Percentiles rank a stretch among this genome's conserved stretches.
These are phyloP conservation scores for Plectosphaerella cucumerina DNA, from an alignment of 2,329 filamentous ascomycete species.

Conservation along the genomic window DNA sequence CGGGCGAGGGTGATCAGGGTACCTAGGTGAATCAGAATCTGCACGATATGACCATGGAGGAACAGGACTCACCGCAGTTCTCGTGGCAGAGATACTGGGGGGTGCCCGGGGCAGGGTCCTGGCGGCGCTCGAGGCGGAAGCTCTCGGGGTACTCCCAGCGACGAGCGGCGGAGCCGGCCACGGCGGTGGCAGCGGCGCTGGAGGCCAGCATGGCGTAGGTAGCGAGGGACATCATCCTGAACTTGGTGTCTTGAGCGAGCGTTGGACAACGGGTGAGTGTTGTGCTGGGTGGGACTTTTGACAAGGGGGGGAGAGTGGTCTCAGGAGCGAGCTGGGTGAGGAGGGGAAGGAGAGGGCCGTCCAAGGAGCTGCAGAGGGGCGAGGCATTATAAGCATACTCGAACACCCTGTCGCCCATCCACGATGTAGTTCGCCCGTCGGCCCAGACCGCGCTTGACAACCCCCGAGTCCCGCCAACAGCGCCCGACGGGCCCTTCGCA, in stretches of 20 bases:
- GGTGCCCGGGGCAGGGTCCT: conserved; percentile 32
- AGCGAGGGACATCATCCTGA: conserved; percentile 2
- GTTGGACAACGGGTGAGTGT: background rate
- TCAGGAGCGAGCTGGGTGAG: background rate
- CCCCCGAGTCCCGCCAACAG: background rate
- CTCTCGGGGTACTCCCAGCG: conserved; percentile 8
- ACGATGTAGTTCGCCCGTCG: background rate
- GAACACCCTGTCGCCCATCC: too few species aligned
- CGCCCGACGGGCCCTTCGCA: background rate
- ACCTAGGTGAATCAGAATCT: background rate
- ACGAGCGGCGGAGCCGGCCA: background rate
- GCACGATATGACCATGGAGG: background rate
- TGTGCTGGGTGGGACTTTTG: background rate
- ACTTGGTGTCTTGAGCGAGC: background rate
- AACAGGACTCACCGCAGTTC: conserved; percentile 33
- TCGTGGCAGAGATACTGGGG: conserved; percentile 40
- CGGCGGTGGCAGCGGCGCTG: background rate
- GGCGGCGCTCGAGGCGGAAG: conserved; percentile 29
- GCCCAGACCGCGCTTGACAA: background rate
- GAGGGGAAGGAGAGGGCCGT: background rate
- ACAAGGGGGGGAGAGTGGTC: background rate
- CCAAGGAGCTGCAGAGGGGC: background rate
- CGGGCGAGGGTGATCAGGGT: conserved; percentile 28
- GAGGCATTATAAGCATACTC: background rate
- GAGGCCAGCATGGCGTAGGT: conserved; percentile 1